Evolutionary conservation across 2,329 filamentous ascomycete genomes (phyloP), one percentile per base, ranked within the genome.

Genomic region (Chrysoporthe cubensis): DNA sequence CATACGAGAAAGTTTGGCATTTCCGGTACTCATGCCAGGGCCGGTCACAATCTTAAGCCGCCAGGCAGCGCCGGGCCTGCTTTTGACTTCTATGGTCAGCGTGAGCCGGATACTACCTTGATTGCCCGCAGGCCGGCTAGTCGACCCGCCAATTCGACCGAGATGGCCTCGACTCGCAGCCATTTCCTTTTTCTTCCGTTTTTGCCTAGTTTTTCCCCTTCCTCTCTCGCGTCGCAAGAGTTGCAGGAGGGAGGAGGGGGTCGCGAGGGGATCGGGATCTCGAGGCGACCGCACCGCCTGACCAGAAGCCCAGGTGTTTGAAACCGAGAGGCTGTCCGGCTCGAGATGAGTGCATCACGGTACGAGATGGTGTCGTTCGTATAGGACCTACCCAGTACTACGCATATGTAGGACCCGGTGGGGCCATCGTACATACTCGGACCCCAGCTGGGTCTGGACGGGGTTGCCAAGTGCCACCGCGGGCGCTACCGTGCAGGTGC

Each of bases 1-100:
- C 66, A 67, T 67, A 65, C 66, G 66, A 67, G 64, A 4, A 21
- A 64, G 61, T 21, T 66, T 66, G 65, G 62, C 62, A 37, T 64
- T 54, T 54, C 26, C 26, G 50, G 50, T 21, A 54, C 14, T 52
- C 50, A 54, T 54, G 50, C 50, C 50, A 54, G 32, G 11, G 16
- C 50, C 58, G 26, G 34, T 57, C 34, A 5, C 46, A 32, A 37
- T 16, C 32, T 50, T 48, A 32, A 54, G 32, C 14, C 26, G 6
- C 4, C 21, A 54, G 13, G 1, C 21, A 54, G 26, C 3, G 14
- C 7, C 26, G 26, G 26, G 50, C 26, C 21, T 54, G 21, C 4
- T 34, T 2, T 21, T 54, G 3, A 26, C 21, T 52, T 4, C 9
- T 21, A 54, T 34, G 13, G 50, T 16, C 13, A 54, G 50, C 14